phyloP scores from a whole-genome alignment of 1,284 basidiomycete species.

The Apiotrichum laibachii region DNA sequence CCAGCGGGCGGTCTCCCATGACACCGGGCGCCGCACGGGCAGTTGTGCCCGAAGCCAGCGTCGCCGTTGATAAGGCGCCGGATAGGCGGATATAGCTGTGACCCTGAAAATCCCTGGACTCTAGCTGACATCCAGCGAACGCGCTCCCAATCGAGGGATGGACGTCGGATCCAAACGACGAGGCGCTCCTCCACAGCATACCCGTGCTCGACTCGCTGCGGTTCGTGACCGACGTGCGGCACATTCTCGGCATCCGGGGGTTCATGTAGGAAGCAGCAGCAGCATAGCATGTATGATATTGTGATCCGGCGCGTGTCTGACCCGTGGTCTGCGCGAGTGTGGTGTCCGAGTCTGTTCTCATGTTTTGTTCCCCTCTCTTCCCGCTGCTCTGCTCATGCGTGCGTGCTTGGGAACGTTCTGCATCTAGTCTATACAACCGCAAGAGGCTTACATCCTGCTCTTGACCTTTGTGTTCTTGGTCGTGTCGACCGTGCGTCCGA shows the following conservation, averaged over 20 bases:
- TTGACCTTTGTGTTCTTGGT: background rate
- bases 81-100: too few species aligned
- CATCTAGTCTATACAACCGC: too few species aligned
- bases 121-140: slow-evolving; percentile 63
- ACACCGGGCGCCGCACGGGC: too few species aligned
- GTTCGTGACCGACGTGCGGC: slow-evolving; percentile 92
- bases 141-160: slow-evolving; percentile 98
- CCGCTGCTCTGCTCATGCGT: too few species aligned
- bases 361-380: too few species aligned
- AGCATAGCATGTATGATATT: slow-evolving; percentile 3
- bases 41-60: too few species aligned
- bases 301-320: too few species aligned
- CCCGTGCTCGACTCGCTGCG: slow-evolving; percentile 92
- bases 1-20: too few species aligned
- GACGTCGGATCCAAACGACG: slow-evolving; percentile 95
- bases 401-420: too few species aligned
- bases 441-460: background rate
- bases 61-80: too few species aligned
- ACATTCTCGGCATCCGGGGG: slow-evolving; percentile 74
- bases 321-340: too few species aligned
- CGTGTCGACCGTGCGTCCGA: background rate
- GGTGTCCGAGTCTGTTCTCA: too few species aligned
- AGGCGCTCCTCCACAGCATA: slow-evolving; percentile 90
- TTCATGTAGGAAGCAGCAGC: slow-evolving; percentile 29
- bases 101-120: background rate